Evolutionary conservation across 108 stramenopile species (phyloP).

Genomic region (Thalassiosira profunda): DNA sequence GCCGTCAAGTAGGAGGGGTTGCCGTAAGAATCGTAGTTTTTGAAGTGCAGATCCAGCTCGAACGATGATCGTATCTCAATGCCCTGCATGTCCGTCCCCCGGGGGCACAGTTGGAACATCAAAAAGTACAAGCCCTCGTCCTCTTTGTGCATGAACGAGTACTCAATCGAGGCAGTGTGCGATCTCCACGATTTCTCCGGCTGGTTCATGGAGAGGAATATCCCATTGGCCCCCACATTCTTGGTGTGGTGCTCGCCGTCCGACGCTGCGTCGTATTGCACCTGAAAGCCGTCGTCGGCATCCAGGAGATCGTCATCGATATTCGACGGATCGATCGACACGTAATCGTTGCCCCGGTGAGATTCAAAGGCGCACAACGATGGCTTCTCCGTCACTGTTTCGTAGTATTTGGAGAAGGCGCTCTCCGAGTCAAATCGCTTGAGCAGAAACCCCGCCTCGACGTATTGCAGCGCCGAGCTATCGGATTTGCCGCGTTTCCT

Average conservation of each 20-base stretch:
- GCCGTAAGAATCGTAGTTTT: constrained; percentile 83
- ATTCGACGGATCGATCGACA: constrained; percentile 40
- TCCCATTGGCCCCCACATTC: constrained; percentile 47
- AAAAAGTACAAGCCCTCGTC: constrained; percentile 93
- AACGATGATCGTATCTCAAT: constrained; percentile 71
- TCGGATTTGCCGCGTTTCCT: constrained; percentile 8
- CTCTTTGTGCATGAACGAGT: constrained; percentile 38
- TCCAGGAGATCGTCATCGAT: constrained; percentile 51
- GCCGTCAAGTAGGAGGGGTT: constrained; percentile 87
- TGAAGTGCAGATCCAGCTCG: constrained; percentile 85
- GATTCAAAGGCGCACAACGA: constrained; percentile 61
- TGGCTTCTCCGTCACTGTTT: constrained; percentile 49
- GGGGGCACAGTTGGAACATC: constrained; percentile 86
- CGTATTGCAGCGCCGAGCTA: constrained; percentile 29
- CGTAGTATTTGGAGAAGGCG: constrained; percentile 64
- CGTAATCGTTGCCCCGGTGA: constrained; percentile 24
- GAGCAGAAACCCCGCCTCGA: constrained; percentile 75
- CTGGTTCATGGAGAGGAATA: constrained; percentile 72
- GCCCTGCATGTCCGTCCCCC: constrained; percentile 9
- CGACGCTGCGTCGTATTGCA: constrained; percentile 35
- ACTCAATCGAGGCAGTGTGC: constrained; percentile 58
- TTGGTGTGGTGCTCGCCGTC: constrained; percentile 22
- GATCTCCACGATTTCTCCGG: constrained; percentile 57
- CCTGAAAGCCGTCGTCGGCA: constrained; percentile 45
- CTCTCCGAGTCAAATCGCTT: constrained; percentile 78